Percentiles rank a stretch among this genome's conserved stretches.
These are phyloP conservation scores for Fraxinus quadrangulata DNA, from an alignment of 257 asterid genomes.

Conservation along the genomic window DNA sequence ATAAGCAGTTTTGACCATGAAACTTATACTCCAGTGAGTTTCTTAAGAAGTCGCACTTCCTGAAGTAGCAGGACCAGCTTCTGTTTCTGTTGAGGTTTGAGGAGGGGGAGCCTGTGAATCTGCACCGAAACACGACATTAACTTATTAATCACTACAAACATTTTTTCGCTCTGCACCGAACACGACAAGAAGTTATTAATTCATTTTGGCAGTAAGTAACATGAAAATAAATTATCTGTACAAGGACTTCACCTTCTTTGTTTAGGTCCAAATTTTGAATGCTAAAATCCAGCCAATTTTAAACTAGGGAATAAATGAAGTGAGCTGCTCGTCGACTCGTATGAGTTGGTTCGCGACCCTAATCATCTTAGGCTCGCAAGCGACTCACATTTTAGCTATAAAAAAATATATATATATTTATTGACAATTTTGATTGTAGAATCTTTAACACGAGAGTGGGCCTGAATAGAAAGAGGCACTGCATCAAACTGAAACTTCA, in stretches of 20 bases:
- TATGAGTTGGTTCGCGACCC: too few relatives aligned
- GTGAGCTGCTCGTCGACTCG: too few relatives aligned
- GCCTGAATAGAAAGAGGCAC: conserved; percentile 20
- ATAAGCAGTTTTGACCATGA: conserved; percentile 28
- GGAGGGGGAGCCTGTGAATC: conserved; percentile 56
- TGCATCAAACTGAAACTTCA: conserved; percentile 25
- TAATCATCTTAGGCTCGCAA: too few relatives aligned
- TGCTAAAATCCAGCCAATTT: too few relatives aligned
- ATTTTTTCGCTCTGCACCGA: not conserved
- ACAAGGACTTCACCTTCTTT: too few relatives aligned
- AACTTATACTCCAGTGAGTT: not conserved
- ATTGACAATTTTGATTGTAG: not conserved
- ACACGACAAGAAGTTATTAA: too few relatives aligned
- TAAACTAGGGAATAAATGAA: too few relatives aligned
- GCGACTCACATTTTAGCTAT: too few relatives aligned
- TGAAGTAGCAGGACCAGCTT: conserved; percentile 54
- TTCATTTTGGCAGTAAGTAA: not conserved
- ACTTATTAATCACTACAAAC: not conserved
- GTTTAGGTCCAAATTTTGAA: too few relatives aligned
- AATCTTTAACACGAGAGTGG: conserved; percentile 16
- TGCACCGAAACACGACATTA: conserved; percentile 24
- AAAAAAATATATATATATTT: too few relatives aligned
- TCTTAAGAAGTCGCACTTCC: conserved; percentile 59
- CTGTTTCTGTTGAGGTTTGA: conserved; percentile 62
- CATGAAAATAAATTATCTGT: not conserved